Evolutionary conservation across 148 eudicot genomes (phyloP), one percentile per base, ranked within the genome.

Genomic region (Rhododendron mucronatum): DNA sequence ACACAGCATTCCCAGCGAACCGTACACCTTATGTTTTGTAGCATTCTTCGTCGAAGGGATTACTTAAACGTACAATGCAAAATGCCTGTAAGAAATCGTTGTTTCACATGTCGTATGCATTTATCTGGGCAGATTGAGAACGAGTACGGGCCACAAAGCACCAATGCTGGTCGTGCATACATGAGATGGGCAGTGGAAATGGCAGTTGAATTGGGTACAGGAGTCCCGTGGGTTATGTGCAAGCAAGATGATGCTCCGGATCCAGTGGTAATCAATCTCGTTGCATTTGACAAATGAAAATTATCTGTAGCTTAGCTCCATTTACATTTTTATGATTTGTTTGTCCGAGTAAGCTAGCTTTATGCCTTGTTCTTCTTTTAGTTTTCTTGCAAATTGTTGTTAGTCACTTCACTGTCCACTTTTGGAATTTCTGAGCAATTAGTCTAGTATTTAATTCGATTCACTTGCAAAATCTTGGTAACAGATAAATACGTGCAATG

Each of bases 171-270:
- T 41, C 85, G 91, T 87, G 89, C 95, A 84, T 97, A 97, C 88
- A 88, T 93, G 94, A 90, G 85, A 74, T 97, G 99, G 99, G 99
- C 99, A 45, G 99, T 98, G 13, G 90, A 91, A 75, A 95, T 97
- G 99, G 99, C 98, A 2, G 88, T 94, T 59, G 92, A 86, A 65
- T 88, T 89, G 80, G 89, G 84, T 26, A 97, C 98, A 2, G 99
- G 99, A 16, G 99, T 97, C 76, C 99, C 99, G 1, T 97, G 99
- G 99, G 92, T 94, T 41, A 97, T 97, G 99, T 97, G 99, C 92
- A 95, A 93, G 88, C 94, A 97, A 90, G 92, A 92, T 2, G 98
- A 92, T 84, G 95, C 98, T 82, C 99, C 99, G 0, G 99, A 97
- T 88, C 98, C 98, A 28, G 86, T 97, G 88, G 99, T 97, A 88